Base-by-base conservation (phyloP, 257 asterid species). In the Scutellaria minor region DNA sequence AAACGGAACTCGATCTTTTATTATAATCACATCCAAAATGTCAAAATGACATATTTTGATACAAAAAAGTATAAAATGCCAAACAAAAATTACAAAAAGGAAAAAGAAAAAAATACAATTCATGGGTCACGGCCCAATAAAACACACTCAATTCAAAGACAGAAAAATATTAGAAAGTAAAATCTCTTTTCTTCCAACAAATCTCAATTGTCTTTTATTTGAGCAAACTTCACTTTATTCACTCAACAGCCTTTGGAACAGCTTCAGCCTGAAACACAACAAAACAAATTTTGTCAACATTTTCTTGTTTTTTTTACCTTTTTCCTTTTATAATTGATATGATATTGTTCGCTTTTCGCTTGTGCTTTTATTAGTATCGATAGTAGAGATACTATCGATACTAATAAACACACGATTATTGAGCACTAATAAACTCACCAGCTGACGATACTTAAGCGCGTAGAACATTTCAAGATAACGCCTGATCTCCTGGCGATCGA, bases 391-490 rank as follows among this genome's bases (percentile, higher is more conserved):
- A 27, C 35, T 27, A 27, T 27, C 35, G 37, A 31, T 31, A 4
- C 5, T 31, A 31, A 4, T 31, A 31, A 31, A 31, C 37, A 31
- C 37, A 0, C 0, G 37, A 31, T 4, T 2, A 31, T 31, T 2
- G 37, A 31, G 5, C 37, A 31, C 5, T 31, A 31, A 31, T 31
- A 31, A 31, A 76, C 96, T 79, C 51, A 93, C 98, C 93, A 89
- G 65, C 74, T 89, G 84, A 65, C 98, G 96, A 66, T 47, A 86
- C 79, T 93, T 89, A 79, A 91, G 96, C 7, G 97, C 94, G 11
- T 84, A 90, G 47, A 93, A 89, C 98, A 93, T 93, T 66, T 93
- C 98, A 15, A 93, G 94, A 73, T 91, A 93, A 4, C 97, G 91
- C 35, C 96, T 82, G 35, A 87, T 91, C 85, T 88, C 97, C 42